Conservation (phyloP, 495 filamentous ascomycete genomes). For the Aspergillus mulundensis region DNA sequence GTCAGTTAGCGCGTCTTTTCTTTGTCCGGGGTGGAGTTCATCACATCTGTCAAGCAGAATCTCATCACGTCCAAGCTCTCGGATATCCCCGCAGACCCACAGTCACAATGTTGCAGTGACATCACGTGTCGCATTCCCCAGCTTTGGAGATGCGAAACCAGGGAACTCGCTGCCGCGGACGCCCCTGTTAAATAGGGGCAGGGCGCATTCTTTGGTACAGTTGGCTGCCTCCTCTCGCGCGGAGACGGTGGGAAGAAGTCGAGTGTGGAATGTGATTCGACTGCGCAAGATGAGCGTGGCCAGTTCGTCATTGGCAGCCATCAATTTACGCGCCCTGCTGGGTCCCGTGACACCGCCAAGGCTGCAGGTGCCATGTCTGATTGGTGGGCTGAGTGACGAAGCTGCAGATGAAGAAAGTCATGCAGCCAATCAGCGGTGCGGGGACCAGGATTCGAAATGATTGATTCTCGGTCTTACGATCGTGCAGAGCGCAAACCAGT, state of each 20-base stretch:
- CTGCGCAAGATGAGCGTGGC: not conserved
- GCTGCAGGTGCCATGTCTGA: not conserved
- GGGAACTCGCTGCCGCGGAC: not conserved
- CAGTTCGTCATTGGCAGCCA: not conserved
- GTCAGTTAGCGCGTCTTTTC: not conserved
- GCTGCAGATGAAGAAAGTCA: conserved; percentile 27
- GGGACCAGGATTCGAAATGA: not conserved
- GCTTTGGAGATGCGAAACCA: not conserved
- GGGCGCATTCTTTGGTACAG: not conserved
- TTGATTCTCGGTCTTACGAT: not conserved
- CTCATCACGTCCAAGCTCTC: conserved; percentile 21
- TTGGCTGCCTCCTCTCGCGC: not conserved
- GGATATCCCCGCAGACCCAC: conserved; percentile 16
- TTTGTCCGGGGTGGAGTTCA: conserved; percentile 11
- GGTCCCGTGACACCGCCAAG: conserved; percentile 16
- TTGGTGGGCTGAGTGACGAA: conserved; percentile 22
- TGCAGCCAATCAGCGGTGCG: conserved; percentile 14
- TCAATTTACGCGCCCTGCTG: conserved; percentile 22
- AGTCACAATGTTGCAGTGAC: not conserved
- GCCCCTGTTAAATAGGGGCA: conserved; percentile 3
- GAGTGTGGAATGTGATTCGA: conserved; percentile 4
- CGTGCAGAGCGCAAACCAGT: not conserved
- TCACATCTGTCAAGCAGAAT: conserved; percentile 12
- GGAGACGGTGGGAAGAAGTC: not conserved
- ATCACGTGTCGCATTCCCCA: not conserved